Evolutionary conservation across 208 protist genomes (phyloP), one percentile per base, ranked within the genome.

Genomic region (Polymyxa betae): DNA sequence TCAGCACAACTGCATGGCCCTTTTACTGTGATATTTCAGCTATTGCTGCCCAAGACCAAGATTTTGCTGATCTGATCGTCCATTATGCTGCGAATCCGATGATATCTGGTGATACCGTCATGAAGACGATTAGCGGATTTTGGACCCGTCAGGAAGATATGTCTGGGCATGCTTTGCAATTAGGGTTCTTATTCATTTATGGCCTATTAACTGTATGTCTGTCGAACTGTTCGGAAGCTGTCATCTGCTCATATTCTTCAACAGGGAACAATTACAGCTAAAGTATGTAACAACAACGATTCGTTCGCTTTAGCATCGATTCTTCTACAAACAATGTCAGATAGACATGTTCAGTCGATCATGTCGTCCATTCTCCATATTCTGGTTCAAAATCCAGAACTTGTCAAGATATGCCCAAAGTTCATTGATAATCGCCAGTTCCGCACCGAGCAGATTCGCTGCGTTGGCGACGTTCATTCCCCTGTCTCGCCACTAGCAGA

Each of bases 121-220:
- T 89, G 44, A 12, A 89, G 64, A 49, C 88, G 12, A 49, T 49
- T 32, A 16, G 16, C 12, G n/a, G 88, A n/a, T 89, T 89, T 49
- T 54, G 43, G 20, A 44, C 88, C 45, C 32, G 68, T 38, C 82
- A 89, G n/a, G 89, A 91, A 88, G 38, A 89, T 35, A 91, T 88
- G 40, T 35, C 32, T 24, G 89, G 89, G 12, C 49, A 78, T 41
- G 12, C 82, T 29, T 88, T 43, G 24, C 88, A 91, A 77, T 20
- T 91, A 5, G 89, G 89, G 38, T 91, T 91, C 60, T 88, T 91
- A 88, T 91, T 91, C n/a, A n/a, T 91, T 10, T 91, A 91, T 88
- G 68, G 38, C 32, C 68, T 91, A n/a, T 88, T 89, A 16, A 91
- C 60, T n/a, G n/a, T n/a, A n/a, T n/a, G n/a, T n/a, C n/a, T n/a